phyloP scores from a whole-genome alignment of 169 alveolate species.

The Babesia bovis region DNA sequence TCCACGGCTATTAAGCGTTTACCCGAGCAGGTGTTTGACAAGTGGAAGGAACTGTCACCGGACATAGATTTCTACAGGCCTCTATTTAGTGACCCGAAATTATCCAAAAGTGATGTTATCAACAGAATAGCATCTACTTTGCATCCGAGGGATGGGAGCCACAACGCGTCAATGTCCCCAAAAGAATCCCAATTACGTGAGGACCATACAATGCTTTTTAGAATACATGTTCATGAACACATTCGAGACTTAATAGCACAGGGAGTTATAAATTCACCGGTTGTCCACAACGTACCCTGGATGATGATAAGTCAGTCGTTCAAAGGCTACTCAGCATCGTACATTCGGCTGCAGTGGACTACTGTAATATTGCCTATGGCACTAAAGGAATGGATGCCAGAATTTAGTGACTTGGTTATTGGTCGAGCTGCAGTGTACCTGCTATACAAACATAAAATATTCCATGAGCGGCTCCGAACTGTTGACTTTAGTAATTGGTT shows the following conservation, averaged over 20 bases:
- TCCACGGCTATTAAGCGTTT: conserved; percentile 21
- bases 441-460: conserved; percentile 4
- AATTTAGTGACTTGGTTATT: conserved; percentile 33
- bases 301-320: conserved; percentile 21
- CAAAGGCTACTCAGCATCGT: conserved; percentile 24
- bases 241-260: not conserved
- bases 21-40: conserved; percentile 65
- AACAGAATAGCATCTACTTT: not conserved
- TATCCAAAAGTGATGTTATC: conserved; percentile 21
- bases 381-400: not conserved
- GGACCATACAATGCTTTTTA: no score
- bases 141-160: not conserved
- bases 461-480: conserved; percentile 23
- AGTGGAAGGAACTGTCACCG: conserved; percentile 57
- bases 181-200: no score
- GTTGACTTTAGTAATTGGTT: conserved; percentile 40
- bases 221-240: conserved; percentile 14
- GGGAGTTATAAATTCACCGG: not conserved
- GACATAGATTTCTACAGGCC: conserved; percentile 5
- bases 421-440: conserved; percentile 26
- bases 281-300: conserved; percentile 59
- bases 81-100: conserved; percentile 4
- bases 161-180: not conserved
- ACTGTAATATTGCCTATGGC: conserved; percentile 18
- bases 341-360: conserved; percentile 38